These are phyloP conservation scores for Pistacia atlantica DNA, from an alignment of 345 rosid species.

Conservation along the genomic window DNA sequence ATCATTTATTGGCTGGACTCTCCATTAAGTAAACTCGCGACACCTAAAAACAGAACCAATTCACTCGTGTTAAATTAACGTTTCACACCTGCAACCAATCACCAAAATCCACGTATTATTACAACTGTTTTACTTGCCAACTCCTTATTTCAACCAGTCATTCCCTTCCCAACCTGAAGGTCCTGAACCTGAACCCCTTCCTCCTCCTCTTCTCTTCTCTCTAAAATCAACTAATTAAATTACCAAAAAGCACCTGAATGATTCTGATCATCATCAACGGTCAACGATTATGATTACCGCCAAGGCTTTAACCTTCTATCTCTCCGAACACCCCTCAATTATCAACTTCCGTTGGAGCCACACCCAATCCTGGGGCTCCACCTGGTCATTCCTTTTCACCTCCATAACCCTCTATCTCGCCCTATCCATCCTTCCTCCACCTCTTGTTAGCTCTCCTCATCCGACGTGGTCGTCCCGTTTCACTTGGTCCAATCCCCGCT, in stretches of 20 bases:
- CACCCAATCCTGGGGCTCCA: slow-evolving; percentile 83
- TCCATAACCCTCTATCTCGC: slow-evolving; percentile 61
- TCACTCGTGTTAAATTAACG: not conserved
- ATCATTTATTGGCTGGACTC: no score
- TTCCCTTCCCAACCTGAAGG: not conserved
- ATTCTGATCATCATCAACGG: slow-evolving; percentile 7
- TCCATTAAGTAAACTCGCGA: not conserved
- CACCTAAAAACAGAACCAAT: not conserved
- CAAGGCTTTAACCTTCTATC: slow-evolving; percentile 51
- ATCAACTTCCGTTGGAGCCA: slow-evolving; percentile 87
- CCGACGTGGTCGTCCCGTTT: slow-evolving; percentile 45
- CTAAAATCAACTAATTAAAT: not conserved
- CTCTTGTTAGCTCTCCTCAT: slow-evolving; percentile 41
- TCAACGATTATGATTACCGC: slow-evolving; percentile 27
- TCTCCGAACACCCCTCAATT: slow-evolving; percentile 79
- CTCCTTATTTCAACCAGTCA: not conserved
- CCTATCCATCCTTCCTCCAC: slow-evolving; percentile 54
- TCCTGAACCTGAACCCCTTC: no score
- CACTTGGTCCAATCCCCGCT: slow-evolving; percentile 76
- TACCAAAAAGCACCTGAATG: not conserved
- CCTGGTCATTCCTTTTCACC: slow-evolving; percentile 81
- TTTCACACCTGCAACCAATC: not conserved
- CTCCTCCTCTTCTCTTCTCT: not conserved
- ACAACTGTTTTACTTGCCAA: not conserved
- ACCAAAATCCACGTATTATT: not conserved